These are phyloP conservation scores for Tuber aestivum DNA, from an alignment of 495 filamentous ascomycete species.

Conservation along the genomic window DNA sequence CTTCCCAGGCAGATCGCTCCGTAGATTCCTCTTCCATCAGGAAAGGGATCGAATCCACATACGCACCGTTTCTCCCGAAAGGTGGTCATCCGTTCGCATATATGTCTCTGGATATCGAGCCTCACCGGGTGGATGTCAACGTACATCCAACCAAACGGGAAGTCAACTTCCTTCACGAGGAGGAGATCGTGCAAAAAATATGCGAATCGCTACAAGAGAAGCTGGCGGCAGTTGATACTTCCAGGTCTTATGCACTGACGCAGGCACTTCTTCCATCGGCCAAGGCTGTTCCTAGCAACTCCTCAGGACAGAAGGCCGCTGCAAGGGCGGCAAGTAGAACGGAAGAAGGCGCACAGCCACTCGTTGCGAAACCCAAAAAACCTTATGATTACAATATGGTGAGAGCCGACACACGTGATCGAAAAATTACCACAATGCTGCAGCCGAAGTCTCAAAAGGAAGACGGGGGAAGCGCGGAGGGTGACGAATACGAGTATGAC, in stretches of 20 bases:
- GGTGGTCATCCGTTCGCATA: conserved; percentile 93
- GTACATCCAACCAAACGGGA: conserved; percentile 97
- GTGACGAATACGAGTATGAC: conserved; percentile 36
- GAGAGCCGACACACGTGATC: conserved; percentile 79
- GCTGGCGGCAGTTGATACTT: conserved; percentile 84
- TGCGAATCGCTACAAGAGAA: conserved; percentile 73
- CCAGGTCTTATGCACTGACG: conserved; percentile 78
- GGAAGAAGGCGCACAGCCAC: conserved; percentile 39
- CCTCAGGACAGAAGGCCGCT: conserved; percentile 41
- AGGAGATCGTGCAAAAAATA: conserved; percentile 87
- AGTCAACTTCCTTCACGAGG: conserved; percentile 97
- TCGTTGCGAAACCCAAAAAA: conserved; percentile 50
- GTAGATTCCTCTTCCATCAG: conserved; percentile 88
- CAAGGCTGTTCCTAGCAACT: conserved; percentile 43
- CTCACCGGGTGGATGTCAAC: conserved; percentile 91
- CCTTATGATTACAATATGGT: conserved; percentile 84
- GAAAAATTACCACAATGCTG: conserved; percentile 98
- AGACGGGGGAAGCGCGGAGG: conserved; percentile 36
- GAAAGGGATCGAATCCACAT: conserved; percentile 86
- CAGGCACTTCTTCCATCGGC: conserved; percentile 78
- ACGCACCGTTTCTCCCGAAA: conserved; percentile 84
- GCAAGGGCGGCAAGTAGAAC: conserved; percentile 45
- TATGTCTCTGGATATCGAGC: conserved; percentile 87
- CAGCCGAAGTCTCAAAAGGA: conserved; percentile 27
- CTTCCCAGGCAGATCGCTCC: conserved; percentile 55